A percentile compares a stretch with the other conserved stretches of the same genome.
Conservation (phyloP, 768 basidiomycete genomes). For the Phaeotremella fagi region DNA sequence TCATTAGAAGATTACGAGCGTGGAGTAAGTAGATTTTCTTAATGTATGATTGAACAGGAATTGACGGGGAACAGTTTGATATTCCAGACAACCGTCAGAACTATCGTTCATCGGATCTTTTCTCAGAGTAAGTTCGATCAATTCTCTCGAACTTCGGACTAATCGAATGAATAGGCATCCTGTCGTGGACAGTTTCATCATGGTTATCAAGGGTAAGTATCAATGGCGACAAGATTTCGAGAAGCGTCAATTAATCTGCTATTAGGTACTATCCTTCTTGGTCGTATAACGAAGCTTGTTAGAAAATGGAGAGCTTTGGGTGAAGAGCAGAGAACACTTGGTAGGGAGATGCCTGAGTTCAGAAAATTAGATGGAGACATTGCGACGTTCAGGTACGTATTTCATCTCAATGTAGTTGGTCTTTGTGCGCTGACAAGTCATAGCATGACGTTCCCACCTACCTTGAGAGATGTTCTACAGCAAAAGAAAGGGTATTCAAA, state of each 20-base stretch:
- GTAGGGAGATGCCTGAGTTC: slow-evolving; percentile 15
- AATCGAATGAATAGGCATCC: no score
- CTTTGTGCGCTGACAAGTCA: background rate
- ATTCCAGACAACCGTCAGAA: slow-evolving; percentile 21
- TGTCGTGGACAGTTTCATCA: slow-evolving; percentile 17
- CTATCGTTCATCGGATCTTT: slow-evolving; percentile 20
- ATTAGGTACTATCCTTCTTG: slow-evolving; percentile 14
- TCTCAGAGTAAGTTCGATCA: slow-evolving; percentile 17
- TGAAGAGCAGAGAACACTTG: slow-evolving; percentile 3
- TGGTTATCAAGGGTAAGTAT: slow-evolving; percentile 21
- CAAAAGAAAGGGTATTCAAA: slow-evolving; percentile 14
- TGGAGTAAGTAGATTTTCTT: slow-evolving; percentile 6
- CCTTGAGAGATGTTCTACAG: slow-evolving; percentile 22
- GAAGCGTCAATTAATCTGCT: no score
- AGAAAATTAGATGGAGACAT: slow-evolving; percentile 21
- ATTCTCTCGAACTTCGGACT: background rate
- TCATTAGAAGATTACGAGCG: slow-evolving; percentile 11
- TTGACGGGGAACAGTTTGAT: background rate
- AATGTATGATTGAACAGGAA: background rate
- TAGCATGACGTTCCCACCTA: slow-evolving; percentile 13
- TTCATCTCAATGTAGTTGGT: background rate
- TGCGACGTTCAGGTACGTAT: slow-evolving; percentile 22
- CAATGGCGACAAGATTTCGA: background rate
- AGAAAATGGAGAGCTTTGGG: slow-evolving; percentile 8
- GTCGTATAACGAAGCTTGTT: slow-evolving; percentile 12